Evolutionary conservation across 1,139 yeast species (phyloP), one percentile per base, ranked within the genome.

Genomic region (Geotrichum bryndzae): DNA sequence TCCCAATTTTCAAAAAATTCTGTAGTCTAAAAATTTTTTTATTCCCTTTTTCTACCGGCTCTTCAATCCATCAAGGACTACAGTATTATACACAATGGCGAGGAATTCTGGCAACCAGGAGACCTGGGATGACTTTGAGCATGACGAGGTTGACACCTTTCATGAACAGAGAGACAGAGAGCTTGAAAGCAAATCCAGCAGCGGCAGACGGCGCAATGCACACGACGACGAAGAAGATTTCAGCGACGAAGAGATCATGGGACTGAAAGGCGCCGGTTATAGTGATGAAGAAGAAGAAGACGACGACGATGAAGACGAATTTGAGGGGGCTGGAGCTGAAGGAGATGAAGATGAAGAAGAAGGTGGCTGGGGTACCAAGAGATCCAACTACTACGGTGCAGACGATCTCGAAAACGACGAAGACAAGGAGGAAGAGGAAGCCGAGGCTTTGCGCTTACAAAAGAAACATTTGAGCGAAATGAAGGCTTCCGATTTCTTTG

Each of bases 381-480:
- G 81, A 65, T 81, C 83, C 66, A 86, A 88, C 68, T 92, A 90
- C 74, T 94, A 84, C 68, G 96, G 96, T 62, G 97, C 95, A 46
- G 92, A 86, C 69, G 86, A 82, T 45, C 74, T 78, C 53, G 84
- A 82, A 63, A 90, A 88, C 65, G 90, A 86, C 51, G 96, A 87
- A 64, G 88, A 85, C 56, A 89, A 90, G 6, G 85, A 84, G 65
- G 85, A 84, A 65, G 87, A 91, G 77, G 94, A 95, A 62, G 86
- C 86, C 68, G 98, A 94, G 76, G 98, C 98, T 0, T 72, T 90
- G 62, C 84, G 91, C 71, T 86, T 90, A 67, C 98, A 92, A 75
- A 88, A 87, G 77, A 85, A 86, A 73, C 96, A 92, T 71, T 77
- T 92, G 65, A 84, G 85, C 66, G 96, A 89, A 60, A 79, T 94